phyloP scores from a whole-genome alignment of 1,284 basidiomycete species.

The Clitocybe nebularis region DNA sequence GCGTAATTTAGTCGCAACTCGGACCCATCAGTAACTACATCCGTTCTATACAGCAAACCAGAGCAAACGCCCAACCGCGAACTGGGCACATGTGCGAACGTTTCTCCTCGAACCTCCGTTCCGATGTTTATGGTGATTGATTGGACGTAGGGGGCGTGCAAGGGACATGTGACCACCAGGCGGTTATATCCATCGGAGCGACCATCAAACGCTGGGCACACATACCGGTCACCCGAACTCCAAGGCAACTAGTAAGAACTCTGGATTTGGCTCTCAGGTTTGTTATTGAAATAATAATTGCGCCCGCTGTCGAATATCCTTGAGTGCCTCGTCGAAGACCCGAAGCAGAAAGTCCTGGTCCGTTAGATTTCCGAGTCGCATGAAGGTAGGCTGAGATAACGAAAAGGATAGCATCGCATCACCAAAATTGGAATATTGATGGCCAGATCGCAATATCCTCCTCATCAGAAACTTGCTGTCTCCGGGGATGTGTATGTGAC shows the following conservation, averaged over 20 bases:
- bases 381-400: too few relatives aligned
- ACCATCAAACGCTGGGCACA: slow-evolving; percentile 7
- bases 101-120: slow-evolving; percentile 26
- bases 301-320: background rate
- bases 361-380: too few relatives aligned
- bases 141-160: too few relatives aligned
- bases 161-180: slow-evolving; percentile 18
- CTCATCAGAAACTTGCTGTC: too few relatives aligned
- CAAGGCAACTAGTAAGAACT: slow-evolving; percentile 7
- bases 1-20: slow-evolving; percentile 24
- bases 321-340: too few relatives aligned
- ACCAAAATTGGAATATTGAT: too few relatives aligned
- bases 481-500: too few relatives aligned
- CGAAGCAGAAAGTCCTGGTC: too few relatives aligned
- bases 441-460: too few relatives aligned
- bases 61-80: slow-evolving; percentile 25
- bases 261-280: background rate
- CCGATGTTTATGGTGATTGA: slow-evolving; percentile 26
- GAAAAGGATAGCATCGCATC: too few relatives aligned
- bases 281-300: slow-evolving; percentile 3
- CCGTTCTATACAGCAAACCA: slow-evolving; percentile 20
- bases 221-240: slow-evolving; percentile 10
- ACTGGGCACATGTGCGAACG: slow-evolving; percentile 24
- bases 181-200: slow-evolving; percentile 14
- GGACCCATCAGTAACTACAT: slow-evolving; percentile 25